Conservation (phyloP, 2,329 filamentous ascomycete species). For the Ceratocystis harringtonii region DNA sequence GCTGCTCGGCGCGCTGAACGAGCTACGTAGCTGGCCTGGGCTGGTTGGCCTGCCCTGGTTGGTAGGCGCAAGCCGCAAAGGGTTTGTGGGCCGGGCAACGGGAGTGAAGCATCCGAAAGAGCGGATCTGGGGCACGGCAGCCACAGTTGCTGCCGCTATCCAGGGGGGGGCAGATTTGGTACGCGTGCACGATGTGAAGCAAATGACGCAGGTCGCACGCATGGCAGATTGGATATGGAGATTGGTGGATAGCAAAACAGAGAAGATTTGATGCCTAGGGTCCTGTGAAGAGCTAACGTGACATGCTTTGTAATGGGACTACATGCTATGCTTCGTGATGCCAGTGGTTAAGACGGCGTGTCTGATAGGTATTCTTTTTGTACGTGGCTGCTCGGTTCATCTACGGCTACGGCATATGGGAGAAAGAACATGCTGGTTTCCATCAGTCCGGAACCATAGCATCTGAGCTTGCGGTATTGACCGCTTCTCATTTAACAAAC, state of each 20-base stretch:
- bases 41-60: conserved; percentile 69
- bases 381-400: no score
- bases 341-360: no score
- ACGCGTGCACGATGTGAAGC: conserved; percentile 74
- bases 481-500: no score
- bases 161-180: conserved; percentile 82
- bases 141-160: conserved; percentile 71
- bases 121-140: conserved; percentile 73
- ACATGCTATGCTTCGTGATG: no score
- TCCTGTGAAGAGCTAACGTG: neutral
- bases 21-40: conserved; percentile 49
- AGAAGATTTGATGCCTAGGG: neutral
- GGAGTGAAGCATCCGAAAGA: conserved; percentile 55
- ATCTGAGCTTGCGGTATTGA: no score
- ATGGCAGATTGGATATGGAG: conserved; percentile 93
- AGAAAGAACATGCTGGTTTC: no score
- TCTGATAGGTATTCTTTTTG: neutral
- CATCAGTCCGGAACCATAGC: no score
- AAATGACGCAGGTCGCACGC: conserved; percentile 71
- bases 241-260: conserved; percentile 22
- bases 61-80: conserved; percentile 75
- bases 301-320: no score
- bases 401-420: no score
- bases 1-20: conserved; percentile 51
- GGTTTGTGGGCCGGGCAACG: conserved; percentile 72